Evolutionary conservation across 805 yeast genomes (phyloP), one percentile per base, ranked within the genome.

Genomic region (Cyberlindnera xishuangbannaensis): DNA sequence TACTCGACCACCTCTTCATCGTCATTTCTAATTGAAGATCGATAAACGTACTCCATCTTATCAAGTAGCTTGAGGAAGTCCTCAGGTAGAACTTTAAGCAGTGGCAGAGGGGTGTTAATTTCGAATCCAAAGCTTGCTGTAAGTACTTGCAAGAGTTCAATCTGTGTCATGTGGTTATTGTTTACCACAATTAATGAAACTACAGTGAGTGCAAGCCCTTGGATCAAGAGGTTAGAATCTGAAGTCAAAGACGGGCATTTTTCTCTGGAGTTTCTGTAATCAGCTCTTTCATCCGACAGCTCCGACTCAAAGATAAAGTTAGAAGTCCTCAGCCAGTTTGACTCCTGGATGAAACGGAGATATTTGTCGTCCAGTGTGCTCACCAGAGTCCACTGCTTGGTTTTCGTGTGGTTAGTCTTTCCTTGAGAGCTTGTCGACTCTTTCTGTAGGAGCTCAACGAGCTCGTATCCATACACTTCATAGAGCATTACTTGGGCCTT

Each of bases 101-200:
- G 23, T 2, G 31, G 31, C 6, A 45, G 13, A 3, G 21, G 37
- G 10, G 18, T 27, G 7, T 31, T 37, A n/a, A 13, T 31, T 1
- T 27, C 25, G 4, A 56, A 11, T 4, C 52, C 56, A 23, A 63
- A 62, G 14, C 69, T 67, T 15, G 48, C 52, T 36, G 53, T 44
- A 45, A 71, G 54, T 1, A 65, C 61, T 36, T 59, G 41, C 23
- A 69, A 25, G 31, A 71, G 55, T 39, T 61, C 66, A 8, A 51
- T 64, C 33, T 71, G 73, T 27, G 62, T 66, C 29, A 56, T 42
- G 31, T 49, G 54, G 26, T 56, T 56, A 6, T 42, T 39, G 7
- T 45, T 40, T 1, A 56, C 43, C 4, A 51, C 42, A 5, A 56
- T 37, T 6, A 51, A 24, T 15, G 48, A 41, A 1, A 53, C 16